Conservation (phyloP, 192 early-diverging fungal species). For the Spinellus fusiger region DNA sequence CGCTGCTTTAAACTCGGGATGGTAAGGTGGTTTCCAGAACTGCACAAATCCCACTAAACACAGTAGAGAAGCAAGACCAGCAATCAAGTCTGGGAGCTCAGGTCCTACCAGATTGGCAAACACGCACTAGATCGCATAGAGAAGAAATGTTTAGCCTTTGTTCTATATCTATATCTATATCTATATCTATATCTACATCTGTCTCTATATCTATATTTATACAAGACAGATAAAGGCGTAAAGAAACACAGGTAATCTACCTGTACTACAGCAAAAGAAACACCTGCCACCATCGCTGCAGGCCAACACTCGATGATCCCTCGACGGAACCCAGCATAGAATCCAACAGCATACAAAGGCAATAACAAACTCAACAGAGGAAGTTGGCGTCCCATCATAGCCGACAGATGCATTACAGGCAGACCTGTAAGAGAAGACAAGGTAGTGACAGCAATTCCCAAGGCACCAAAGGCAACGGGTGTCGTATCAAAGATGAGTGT, state of each 20-base stretch:
- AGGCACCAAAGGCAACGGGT: conserved; percentile 30
- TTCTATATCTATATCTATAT: too few species aligned
- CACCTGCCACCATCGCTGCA: conserved; percentile 17
- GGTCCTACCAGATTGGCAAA: conserved; percentile 35
- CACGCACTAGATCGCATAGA: too few species aligned
- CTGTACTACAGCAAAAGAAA: conserved; percentile 31
- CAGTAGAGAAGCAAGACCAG: conserved; percentile 26
- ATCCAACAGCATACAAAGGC: conserved; percentile 24
- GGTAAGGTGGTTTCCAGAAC: conserved; percentile 32
- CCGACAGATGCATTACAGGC: conserved; percentile 15
- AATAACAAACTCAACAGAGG: conserved; percentile 28
- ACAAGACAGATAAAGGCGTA: neutral
- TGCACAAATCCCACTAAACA: conserved; percentile 27
- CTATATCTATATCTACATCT: too few species aligned
- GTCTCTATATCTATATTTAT: neutral
- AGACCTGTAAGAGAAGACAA: conserved; percentile 27
- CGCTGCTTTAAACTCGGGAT: conserved; percentile 17
- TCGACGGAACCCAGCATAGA: conserved; percentile 27
- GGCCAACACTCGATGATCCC: conserved; percentile 33
- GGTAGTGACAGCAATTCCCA: conserved; percentile 36
- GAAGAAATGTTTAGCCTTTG: too few species aligned
- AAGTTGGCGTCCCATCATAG: conserved; percentile 34
- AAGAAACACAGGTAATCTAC: neutral
- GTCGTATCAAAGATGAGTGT: conserved; percentile 34
- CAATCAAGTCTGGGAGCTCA: conserved; percentile 35